phyloP scores from a whole-genome alignment of 495 filamentous ascomycete genomes.

The Penicillium herquei region DNA sequence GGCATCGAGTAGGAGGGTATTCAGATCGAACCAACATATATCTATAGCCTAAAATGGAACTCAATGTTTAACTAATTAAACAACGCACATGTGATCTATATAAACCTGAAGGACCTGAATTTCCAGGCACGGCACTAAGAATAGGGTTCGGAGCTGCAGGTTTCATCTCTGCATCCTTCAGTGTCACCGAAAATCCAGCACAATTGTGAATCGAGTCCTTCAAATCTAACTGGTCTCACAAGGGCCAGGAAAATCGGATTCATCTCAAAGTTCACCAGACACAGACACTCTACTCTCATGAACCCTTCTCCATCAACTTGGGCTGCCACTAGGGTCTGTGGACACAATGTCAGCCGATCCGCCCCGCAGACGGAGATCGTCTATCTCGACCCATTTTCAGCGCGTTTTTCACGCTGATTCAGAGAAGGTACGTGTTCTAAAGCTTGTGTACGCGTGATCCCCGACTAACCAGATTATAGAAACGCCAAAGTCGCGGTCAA shows the following conservation, averaged over 20 bases:
- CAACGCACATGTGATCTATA: not conserved
- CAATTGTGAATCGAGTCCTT: no score
- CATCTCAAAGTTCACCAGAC: no score
- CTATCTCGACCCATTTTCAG: conserved; percentile 36
- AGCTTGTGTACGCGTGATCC: not conserved
- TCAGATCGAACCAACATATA: no score
- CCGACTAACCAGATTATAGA: conserved; percentile 18
- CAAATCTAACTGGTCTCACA: no score
- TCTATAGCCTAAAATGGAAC: no score
- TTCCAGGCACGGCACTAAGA: conserved; percentile 11
- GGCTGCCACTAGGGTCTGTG: conserved; percentile 2
- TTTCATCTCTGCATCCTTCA: conserved; percentile 11
- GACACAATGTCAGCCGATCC: conserved; percentile 17
- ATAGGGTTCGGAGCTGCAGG: conserved; percentile 18
- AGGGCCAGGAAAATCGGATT: no score
- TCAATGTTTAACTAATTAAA: no score
- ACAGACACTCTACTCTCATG: no score
- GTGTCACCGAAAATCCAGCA: not conserved
- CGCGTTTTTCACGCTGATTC: conserved; percentile 33
- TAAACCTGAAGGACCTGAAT: no score
- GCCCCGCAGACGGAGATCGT: conserved; percentile 29
- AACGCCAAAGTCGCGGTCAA: conserved; percentile 13
- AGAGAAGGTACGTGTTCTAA: conserved; percentile 22
- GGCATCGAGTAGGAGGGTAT: no score
- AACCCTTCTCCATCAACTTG: not conserved